phyloP scores from a whole-genome alignment of 2,329 filamentous ascomycete genomes.

The Thielaviopsis euricoi region DNA sequence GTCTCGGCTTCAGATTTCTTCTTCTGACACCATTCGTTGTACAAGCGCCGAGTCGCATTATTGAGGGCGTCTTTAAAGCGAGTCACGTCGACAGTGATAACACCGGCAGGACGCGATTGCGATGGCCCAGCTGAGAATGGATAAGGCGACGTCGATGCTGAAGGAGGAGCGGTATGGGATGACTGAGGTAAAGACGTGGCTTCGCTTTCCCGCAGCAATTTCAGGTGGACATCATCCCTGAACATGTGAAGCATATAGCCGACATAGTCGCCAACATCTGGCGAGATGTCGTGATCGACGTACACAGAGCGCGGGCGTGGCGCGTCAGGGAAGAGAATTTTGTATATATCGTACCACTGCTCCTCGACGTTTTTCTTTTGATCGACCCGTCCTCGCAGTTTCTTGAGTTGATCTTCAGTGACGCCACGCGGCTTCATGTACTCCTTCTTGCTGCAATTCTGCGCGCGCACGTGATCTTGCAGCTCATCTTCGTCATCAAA shows the following conservation, averaged over 20 bases:
- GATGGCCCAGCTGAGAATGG: neutral
- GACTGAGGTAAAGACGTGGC: neutral
- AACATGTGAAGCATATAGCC: constrained; percentile 11
- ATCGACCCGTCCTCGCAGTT: constrained; percentile 12
- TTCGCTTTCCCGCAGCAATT: neutral
- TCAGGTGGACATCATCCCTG: neutral
- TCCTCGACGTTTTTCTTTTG: constrained; percentile 14
- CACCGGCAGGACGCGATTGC: neutral
- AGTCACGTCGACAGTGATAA: neutral
- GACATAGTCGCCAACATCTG: constrained; percentile 13
- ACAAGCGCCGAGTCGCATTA: constrained; percentile 3
- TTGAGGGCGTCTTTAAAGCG: constrained; percentile 3
- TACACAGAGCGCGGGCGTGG: constrained; percentile 13
- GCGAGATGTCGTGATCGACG: constrained; percentile 13
- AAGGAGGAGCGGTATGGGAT: neutral
- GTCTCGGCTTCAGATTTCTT: constrained; percentile 4
- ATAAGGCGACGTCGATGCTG: neutral
- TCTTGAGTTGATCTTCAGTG: constrained; percentile 13
- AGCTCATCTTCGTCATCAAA: constrained; percentile 13
- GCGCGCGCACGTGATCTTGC: constrained; percentile 12
- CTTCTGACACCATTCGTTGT: constrained; percentile 7
- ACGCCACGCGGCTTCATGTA: constrained; percentile 13
- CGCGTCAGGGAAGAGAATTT: constrained; percentile 13
- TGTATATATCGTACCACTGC: constrained; percentile 16
- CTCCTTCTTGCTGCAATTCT: constrained; percentile 8